These are phyloP conservation scores for Diutina ranongensis DNA, from an alignment of 1,139 yeast species.

Conservation along the genomic window DNA sequence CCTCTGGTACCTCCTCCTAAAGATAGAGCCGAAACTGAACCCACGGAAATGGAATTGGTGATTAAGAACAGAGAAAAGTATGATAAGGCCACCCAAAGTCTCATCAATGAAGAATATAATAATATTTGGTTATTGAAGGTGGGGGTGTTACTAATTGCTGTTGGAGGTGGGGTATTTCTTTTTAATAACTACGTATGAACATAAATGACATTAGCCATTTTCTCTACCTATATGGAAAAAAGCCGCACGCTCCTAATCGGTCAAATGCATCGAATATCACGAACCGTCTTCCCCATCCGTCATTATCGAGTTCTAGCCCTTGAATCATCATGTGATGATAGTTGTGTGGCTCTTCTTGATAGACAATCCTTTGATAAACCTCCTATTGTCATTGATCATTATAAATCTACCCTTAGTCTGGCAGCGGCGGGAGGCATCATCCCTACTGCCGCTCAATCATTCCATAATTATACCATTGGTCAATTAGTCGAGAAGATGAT, in stretches of 20 bases:
- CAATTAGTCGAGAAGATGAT: conserved; percentile 18
- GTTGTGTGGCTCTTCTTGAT: conserved; percentile 73
- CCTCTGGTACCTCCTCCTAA: conserved; percentile 34
- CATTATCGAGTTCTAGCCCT: conserved; percentile 65
- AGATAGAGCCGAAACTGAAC: background rate
- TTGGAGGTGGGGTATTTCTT: background rate
- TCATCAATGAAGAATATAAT: background rate
- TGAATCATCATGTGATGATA: conserved; percentile 93
- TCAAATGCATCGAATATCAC: too few relatives aligned
- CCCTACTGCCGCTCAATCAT: conserved; percentile 76
- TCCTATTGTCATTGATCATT: conserved; percentile 48
- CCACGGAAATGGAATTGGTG: background rate
- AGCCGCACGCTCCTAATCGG: too few relatives aligned
- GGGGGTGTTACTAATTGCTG: background rate
- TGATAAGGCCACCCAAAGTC: conserved; percentile 2
- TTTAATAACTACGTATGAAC: too few relatives aligned
- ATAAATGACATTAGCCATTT: too few relatives aligned
- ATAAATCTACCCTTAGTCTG: conserved; percentile 58
- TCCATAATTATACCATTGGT: conserved; percentile 55
- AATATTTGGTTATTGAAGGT: background rate
- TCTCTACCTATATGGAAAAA: too few relatives aligned
- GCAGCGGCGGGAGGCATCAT: conserved; percentile 68
- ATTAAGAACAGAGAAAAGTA: background rate
- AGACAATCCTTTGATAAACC: conserved; percentile 23
- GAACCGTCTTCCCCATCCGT: background rate